Evolutionary conservation across 371 early-diverging fungal genomes (phyloP).

Genomic region (Lichtheimia ornata): DNA sequence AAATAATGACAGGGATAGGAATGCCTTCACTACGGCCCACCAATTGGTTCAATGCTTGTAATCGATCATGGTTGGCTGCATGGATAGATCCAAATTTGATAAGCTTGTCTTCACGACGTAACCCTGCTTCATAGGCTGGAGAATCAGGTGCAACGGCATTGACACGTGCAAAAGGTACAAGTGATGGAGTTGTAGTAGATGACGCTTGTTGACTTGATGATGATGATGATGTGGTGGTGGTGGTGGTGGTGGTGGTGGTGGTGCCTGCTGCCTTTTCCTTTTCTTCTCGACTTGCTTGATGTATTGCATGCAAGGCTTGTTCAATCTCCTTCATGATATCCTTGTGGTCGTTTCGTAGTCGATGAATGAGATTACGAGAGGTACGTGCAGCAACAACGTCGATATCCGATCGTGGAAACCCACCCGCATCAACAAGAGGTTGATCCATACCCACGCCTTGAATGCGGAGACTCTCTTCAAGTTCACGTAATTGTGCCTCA

Average conservation of each 20-base stretch:
- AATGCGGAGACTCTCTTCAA: conserved; percentile 52
- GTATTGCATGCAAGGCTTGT: conserved; percentile 63
- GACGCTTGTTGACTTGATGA: conserved; percentile 11
- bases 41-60: conserved; percentile 54
- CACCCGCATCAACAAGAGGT: conserved; percentile 73
- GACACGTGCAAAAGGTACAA: conserved; percentile 75
- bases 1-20: conserved; percentile 46
- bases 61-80: conserved; percentile 41
- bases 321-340: conserved; percentile 73
- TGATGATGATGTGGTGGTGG: too few species aligned
- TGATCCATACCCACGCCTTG: conserved; percentile 76
- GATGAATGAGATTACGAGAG: conserved; percentile 64
- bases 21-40: conserved; percentile 60
- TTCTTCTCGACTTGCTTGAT: conserved; percentile 38
- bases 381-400: conserved; percentile 71
- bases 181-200: conserved; percentile 4
- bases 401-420: conserved; percentile 87
- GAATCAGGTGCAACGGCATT: conserved; percentile 82
- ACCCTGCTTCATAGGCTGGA: conserved; percentile 73
- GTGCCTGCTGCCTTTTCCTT: conserved; percentile 2
- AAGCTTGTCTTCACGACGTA: conserved; percentile 65
- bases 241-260: conserved; percentile 14
- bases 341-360: conserved; percentile 73
- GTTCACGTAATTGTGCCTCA: conserved; percentile 57
- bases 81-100: conserved; percentile 61